phyloP scores from a whole-genome alignment of 495 filamentous ascomycete genomes.

The Penicillium verhagenii region DNA sequence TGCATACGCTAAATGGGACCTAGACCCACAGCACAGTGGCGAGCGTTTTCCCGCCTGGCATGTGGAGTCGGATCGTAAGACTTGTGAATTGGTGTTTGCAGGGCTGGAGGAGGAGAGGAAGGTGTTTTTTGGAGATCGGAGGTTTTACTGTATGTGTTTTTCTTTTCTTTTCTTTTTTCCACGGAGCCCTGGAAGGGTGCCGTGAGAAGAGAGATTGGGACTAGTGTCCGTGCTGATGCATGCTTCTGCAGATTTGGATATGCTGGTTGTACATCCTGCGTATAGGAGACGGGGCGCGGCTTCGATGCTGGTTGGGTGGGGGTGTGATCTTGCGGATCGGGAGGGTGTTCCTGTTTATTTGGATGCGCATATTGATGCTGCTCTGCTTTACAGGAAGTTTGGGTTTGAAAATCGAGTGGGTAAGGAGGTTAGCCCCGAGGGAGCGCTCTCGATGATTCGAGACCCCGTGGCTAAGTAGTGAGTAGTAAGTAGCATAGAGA shows the following conservation, averaged over 20 bases:
- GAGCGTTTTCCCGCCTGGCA: conserved; percentile 27
- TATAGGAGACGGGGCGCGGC: conserved; percentile 50
- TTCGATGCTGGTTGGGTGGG: conserved; percentile 49
- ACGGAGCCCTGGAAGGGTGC: too few species aligned
- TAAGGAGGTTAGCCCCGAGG: conserved; percentile 4
- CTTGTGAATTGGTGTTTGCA: conserved; percentile 19
- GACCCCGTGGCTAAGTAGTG: neutral
- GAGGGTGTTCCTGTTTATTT: conserved; percentile 30
- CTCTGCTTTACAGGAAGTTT: conserved; percentile 25
- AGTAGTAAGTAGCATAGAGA: neutral
- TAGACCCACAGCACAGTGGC: conserved; percentile 24
- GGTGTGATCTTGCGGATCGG: conserved; percentile 41
- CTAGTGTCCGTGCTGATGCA: too few species aligned
- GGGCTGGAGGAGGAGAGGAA: conserved; percentile 10
- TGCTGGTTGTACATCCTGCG: conserved; percentile 50
- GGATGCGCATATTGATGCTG: conserved; percentile 31
- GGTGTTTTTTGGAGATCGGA: conserved; percentile 22
- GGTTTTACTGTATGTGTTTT: conserved; percentile 21
- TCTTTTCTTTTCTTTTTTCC: too few species aligned
- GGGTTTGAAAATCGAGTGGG: conserved; percentile 28
- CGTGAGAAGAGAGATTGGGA: too few species aligned
- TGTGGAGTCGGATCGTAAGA: conserved; percentile 10
- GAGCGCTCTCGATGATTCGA: conserved; percentile 8
- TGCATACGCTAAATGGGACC: conserved; percentile 31
- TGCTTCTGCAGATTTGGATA: conserved; percentile 43